Evolutionary conservation across 257 asterid genomes (phyloP).

Genomic region (Solanum infundibuliforme): DNA sequence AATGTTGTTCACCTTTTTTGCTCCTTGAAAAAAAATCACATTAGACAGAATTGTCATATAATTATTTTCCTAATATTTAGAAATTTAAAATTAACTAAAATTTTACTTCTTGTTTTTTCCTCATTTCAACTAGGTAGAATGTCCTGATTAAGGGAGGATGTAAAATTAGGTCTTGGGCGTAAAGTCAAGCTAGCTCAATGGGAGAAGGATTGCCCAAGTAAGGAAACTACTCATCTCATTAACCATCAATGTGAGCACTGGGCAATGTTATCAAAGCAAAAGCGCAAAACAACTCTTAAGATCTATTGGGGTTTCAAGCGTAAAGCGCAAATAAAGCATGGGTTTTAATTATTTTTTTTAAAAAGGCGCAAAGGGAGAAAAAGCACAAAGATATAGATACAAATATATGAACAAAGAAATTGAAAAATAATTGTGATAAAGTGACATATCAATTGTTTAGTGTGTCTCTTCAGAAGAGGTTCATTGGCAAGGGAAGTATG

Average conservation of each 20-base stretch:
- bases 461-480: not conserved
- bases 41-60: not conserved
- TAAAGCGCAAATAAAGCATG: not conserved
- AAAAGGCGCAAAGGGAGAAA: not conserved
- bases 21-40: not conserved
- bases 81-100: not conserved
- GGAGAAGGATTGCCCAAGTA: not conserved
- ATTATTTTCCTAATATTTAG: not conserved
- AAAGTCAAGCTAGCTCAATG: not conserved
- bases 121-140: not conserved
- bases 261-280: not conserved
- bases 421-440: not conserved
- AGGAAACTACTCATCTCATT: not conserved
- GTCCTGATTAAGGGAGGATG: not conserved
- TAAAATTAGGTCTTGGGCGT: not conserved
- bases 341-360: not conserved
- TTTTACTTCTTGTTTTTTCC: not conserved
- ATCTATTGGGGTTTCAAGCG: not conserved
- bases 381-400: not conserved
- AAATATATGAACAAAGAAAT: not conserved
- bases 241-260: not conserved
- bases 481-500: not conserved
- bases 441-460: not conserved
- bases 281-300: not conserved
- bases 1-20: not conserved